phyloP scores from a whole-genome alignment of 1,139 yeast species.

The Debaryomyces udenii region DNA sequence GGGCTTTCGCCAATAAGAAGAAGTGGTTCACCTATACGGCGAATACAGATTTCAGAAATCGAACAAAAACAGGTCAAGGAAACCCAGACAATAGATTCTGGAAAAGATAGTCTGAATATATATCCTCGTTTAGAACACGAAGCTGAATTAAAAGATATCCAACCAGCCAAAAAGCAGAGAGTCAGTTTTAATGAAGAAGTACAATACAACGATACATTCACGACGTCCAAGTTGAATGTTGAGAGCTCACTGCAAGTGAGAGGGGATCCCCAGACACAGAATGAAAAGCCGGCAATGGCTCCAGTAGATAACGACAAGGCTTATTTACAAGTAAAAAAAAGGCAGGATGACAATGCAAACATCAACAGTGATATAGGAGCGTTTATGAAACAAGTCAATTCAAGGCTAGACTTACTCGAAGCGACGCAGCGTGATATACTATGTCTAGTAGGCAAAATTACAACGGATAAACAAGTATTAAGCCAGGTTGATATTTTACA shows the following conservation, averaged over 20 bases:
- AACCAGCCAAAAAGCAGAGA: slow-evolving; percentile 2
- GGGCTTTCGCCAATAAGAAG: slow-evolving; percentile 32
- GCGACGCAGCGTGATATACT: slow-evolving; percentile 3
- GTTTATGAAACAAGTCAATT: slow-evolving; percentile 1
- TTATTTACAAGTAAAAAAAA: background rate
- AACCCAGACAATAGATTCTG: slow-evolving; percentile 12
- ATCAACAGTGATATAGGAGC: background rate
- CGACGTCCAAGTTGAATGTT: slow-evolving; percentile 3
- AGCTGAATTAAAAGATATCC: background rate
- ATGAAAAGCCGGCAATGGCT: too few species aligned
- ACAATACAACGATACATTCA: slow-evolving; percentile 6
- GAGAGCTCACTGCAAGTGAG: background rate
- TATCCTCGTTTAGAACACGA: background rate
- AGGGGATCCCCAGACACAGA: background rate
- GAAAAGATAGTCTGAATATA: background rate
- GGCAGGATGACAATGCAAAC: background rate
- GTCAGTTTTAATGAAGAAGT: slow-evolving; percentile 10
- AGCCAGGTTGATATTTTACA: background rate
- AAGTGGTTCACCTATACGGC: slow-evolving; percentile 42
- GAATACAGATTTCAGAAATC: slow-evolving; percentile 33
- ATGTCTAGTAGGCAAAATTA: background rate
- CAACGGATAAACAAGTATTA: background rate
- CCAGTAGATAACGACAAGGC: too few species aligned
- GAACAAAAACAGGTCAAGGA: slow-evolving; percentile 20
- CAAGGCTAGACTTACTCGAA: slow-evolving; percentile 5